Conservation (phyloP, 306 rosid species). For the Quillaja saponaria region DNA sequence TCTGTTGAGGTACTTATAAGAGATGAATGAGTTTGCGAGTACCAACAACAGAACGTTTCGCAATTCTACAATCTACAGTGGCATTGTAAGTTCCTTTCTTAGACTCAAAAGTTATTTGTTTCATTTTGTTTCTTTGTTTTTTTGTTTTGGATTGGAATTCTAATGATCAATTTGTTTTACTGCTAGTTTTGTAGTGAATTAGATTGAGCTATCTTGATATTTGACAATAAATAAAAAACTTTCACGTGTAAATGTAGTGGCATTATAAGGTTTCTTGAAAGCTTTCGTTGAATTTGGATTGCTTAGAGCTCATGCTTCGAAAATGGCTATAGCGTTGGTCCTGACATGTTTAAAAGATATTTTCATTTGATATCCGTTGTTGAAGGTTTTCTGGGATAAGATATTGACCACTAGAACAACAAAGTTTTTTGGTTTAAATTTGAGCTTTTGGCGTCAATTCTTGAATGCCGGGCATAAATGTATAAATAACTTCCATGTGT, state of each 20-base stretch:
- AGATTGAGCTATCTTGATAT: background rate
- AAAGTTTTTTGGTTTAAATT: too few species aligned
- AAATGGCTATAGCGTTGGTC: slow-evolving; percentile 19
- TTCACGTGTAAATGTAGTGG: background rate
- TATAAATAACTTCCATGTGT: too few species aligned
- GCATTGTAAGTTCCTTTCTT: slow-evolving; percentile 43
- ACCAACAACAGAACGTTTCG: slow-evolving; percentile 55
- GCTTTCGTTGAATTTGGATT: slow-evolving; percentile 17
- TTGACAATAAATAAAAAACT: slow-evolving; percentile 1
- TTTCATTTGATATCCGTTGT: too few species aligned
- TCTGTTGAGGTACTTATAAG: slow-evolving; percentile 45
- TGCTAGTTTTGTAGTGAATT: slow-evolving; percentile 19
- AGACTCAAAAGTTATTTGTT: slow-evolving; percentile 18
- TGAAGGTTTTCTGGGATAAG: too few species aligned
- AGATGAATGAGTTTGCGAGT: slow-evolving; percentile 55
- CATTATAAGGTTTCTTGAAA: slow-evolving; percentile 24
- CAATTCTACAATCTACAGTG: slow-evolving; percentile 19
- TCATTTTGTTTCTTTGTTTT: slow-evolving; percentile 22
- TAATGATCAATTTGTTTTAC: slow-evolving; percentile 26
- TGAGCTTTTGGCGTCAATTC: too few species aligned
- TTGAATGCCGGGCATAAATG: too few species aligned
- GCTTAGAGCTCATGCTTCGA: slow-evolving; percentile 37
- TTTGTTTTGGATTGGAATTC: slow-evolving; percentile 20
- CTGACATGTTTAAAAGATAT: too few species aligned
- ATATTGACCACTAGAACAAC: too few species aligned